Base-by-base conservation (phyloP, 345 rosid genomes). In the Lagerstroemia speciosa region DNA sequence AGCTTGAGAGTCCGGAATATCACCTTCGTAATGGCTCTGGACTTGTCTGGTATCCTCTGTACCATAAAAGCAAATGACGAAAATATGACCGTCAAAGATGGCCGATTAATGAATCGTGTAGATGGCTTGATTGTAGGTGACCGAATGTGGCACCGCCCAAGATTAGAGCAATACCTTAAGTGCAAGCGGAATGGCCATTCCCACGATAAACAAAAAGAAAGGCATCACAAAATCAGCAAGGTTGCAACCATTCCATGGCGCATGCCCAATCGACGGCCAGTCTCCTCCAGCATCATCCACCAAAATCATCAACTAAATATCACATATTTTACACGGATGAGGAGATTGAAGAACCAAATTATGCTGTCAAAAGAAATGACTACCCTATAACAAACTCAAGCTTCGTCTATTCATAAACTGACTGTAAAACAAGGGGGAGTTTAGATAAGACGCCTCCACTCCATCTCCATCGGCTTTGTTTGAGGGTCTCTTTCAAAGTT, bases 151-250 rank as follows among this genome's bases (percentile, higher is more conserved):
- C 5, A 33, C n/a, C 10, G 27, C 41, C 24, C 16, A 22, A 33
- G 43, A 19, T 4, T 26, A 24, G 45, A 17, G 14, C 5, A 38
- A 29, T 10, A 38, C 26, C 72, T 19, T 93, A 5, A 93, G 74
- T 78, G 98, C 79, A 64, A 93, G 97, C 10, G 97, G 83, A 62
- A 90, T 80, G 78, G 98, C 87, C 85, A 90, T 84, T 16, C 98
- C 98, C 20, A 93, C 97, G 30, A 88, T 90, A 78, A 93, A 90
- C 60, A 93, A 74, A 57, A 93, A 93, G 84, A 93, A 93, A 17
- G 98, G 98, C 97, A 90, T 89, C 6, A 90, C 97, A 70, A 89
- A 93, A 85, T 93, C 98, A 26, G 97, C 98, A 34, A 93, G 82
- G 76, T 93, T 83, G 80, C 97, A 89, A 19, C 98, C 96, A 33